Conservation (phyloP, 768 basidiomycete species). For the Amanita jacksonii region DNA sequence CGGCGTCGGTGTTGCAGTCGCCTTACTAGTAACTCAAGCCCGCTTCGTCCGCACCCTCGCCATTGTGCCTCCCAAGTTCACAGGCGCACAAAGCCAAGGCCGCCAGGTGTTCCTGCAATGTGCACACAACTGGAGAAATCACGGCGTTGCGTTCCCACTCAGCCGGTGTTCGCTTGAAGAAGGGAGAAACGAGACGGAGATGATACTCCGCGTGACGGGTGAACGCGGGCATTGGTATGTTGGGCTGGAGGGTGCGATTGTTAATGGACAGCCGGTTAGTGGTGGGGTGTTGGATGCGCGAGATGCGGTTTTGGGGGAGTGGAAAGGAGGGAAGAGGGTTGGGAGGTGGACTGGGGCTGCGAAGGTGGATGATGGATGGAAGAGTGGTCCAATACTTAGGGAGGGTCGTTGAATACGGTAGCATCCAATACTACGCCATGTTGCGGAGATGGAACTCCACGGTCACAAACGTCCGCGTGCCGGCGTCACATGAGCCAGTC, state of each 20-base stretch:
- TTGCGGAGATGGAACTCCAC: too few species aligned
- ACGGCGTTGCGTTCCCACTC: constrained; percentile 20
- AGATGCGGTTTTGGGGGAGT: constrained; percentile 18
- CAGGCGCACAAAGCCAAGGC: constrained; percentile 10
- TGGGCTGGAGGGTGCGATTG: constrained; percentile 18
- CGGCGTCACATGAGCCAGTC: too few species aligned
- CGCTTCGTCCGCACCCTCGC: constrained; percentile 24
- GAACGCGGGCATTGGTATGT: constrained; percentile 27
- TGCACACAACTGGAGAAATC: constrained; percentile 19
- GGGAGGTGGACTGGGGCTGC: constrained; percentile 9
- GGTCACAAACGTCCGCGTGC: too few species aligned
- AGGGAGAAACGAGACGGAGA: constrained; percentile 24
- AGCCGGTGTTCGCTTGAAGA: constrained; percentile 18
- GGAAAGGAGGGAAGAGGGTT: constrained; percentile 12
- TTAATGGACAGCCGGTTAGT: constrained; percentile 16
- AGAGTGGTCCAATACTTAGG: constrained; percentile 19
- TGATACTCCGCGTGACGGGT: constrained; percentile 20
- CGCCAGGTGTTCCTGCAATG: constrained; percentile 22
- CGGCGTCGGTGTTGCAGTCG: constrained; percentile 21
- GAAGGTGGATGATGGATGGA: constrained; percentile 15
- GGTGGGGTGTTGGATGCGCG: constrained; percentile 18
- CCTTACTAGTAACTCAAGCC: constrained; percentile 20
- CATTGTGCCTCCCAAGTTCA: constrained; percentile 17
- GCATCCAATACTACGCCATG: too few species aligned
- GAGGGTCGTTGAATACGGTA: not conserved